Base-by-base conservation (phyloP, 1,284 basidiomycete genomes). In the Ustilago xerochloae region DNA sequence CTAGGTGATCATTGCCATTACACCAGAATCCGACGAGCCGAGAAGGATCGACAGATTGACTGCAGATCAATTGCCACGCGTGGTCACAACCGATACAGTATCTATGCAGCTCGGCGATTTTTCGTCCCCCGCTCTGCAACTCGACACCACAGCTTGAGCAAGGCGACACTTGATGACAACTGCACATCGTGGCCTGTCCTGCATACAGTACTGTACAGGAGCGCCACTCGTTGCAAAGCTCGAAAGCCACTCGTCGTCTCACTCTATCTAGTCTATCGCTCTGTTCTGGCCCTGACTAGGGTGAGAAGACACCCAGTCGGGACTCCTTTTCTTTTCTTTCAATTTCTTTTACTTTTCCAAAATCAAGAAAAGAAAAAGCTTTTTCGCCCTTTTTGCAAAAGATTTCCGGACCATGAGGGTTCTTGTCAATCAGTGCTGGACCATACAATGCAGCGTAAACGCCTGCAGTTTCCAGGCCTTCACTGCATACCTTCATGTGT, bases 91-190 rank as follows among this genome's bases (percentile, higher is more conserved):
- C n/a, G n/a, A n/a, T n/a, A n/a, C n/a, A n/a, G 16, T 18, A 29
- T 41, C 30, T 30, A 52, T 52, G 50, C 50, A 36, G 24, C 38
- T 54, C 52, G 52, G 52, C 18, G 38, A 32, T n/a, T 32, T 45
- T 54, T 54, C 52, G 24, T 33, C 28, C 29, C 33, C 52, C 52
- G 52, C 52, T 30, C n/a, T 13, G 33, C 38, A 22, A 43, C 38
- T 54, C 18, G 22, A 26, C 39, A 30, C 29, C 28, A 29, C 22
- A 46, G 43, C 28, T 46, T 35, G 33, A 29, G 30, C 38, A 20
- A 18, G 38, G n/a, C 35, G 18, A 36, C 15, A 36, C 6, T 8
- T n/a, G 13, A 36, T 33, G 15, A 13, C 49, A 26, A 22, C n/a
- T 26, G 22, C 33, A 36, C 12, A 4, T 16, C 33, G 16, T 36